Conservation (phyloP, 345 rosid genomes). For the Reutealis trisperma region DNA sequence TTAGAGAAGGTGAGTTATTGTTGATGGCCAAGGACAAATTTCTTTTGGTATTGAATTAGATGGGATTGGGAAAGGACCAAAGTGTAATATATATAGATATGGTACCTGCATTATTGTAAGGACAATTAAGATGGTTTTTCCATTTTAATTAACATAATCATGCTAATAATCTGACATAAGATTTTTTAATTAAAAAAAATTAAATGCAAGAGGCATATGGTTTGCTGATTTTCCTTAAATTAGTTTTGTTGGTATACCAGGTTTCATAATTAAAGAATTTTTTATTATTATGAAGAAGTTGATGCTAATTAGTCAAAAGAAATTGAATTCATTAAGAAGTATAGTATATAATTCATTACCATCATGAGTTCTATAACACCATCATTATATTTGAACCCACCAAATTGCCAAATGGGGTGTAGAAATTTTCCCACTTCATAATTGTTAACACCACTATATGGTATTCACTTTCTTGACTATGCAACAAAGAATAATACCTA, state of each 20-base stretch:
- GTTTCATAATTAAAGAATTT: constrained; percentile 12
- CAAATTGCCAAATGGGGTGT: constrained; percentile 10
- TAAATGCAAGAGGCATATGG: not conserved
- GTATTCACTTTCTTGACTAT: not conserved
- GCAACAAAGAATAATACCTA: not conserved
- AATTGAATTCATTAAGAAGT: constrained; percentile 16
- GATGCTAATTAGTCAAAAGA: constrained; percentile 17
- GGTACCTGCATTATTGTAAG: not conserved
- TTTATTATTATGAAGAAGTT: constrained; percentile 8
- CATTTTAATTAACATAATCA: not conserved
- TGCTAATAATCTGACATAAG: not conserved
- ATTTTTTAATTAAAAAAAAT: not conserved
- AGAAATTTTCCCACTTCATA: constrained; percentile 9
- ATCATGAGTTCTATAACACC: constrained; percentile 36
- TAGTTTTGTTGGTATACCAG: not conserved
- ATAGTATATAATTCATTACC: constrained; percentile 5
- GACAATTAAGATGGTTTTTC: not conserved
- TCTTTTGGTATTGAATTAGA: not conserved
- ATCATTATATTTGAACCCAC: constrained; percentile 39
- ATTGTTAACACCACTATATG: constrained; percentile 2
- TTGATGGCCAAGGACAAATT: not conserved
- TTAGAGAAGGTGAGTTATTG: not conserved
- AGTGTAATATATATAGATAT: not conserved
- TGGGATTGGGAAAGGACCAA: not conserved
- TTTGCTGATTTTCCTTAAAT: not conserved